Evolutionary conservation across 257 asterid species (phyloP).

Genomic region (Striga asiatica): DNA sequence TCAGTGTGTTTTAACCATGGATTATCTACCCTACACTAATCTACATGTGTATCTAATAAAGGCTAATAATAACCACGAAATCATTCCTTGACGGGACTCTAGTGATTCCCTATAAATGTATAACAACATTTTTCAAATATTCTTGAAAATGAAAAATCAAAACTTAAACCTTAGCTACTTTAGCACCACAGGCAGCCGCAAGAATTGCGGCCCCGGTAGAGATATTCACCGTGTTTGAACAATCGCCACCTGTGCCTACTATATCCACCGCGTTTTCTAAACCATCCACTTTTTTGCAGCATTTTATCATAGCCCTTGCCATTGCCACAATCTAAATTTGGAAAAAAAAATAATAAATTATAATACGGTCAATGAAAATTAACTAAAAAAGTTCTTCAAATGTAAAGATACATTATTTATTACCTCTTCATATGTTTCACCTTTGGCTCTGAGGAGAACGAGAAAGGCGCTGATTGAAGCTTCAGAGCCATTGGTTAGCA

Average conservation of each 20-base stretch:
- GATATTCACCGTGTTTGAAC: conserved; percentile 74
- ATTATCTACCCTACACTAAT: too few species aligned
- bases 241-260: conserved; percentile 92
- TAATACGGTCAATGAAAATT: neutral
- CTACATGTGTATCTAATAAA: too few species aligned
- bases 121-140: neutral
- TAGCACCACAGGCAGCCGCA: conserved; percentile 88
- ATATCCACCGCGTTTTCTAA: conserved; percentile 58
- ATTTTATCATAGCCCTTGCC: conserved; percentile 76
- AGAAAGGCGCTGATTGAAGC: conserved; percentile 43
- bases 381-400: neutral
- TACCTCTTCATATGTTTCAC: conserved; percentile 42
- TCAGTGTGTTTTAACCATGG: too few species aligned
- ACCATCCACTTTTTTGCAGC: conserved; percentile 53
- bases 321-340: conserved; percentile 53
- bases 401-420: neutral
- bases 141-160: neutral
- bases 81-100: too few species aligned
- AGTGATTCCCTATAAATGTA: too few species aligned
- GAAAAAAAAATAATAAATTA: neutral
- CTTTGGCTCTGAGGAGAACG: conserved; percentile 48
- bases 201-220: conserved; percentile 86
- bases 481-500: conserved; percentile 30
- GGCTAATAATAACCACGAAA: too few species aligned
- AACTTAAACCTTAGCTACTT: conserved; percentile 61